Evolutionary conservation across 371 early-diverging fungal genomes (phyloP), one percentile per base, ranked within the genome.

Genomic region (Mucor saturninus): DNA sequence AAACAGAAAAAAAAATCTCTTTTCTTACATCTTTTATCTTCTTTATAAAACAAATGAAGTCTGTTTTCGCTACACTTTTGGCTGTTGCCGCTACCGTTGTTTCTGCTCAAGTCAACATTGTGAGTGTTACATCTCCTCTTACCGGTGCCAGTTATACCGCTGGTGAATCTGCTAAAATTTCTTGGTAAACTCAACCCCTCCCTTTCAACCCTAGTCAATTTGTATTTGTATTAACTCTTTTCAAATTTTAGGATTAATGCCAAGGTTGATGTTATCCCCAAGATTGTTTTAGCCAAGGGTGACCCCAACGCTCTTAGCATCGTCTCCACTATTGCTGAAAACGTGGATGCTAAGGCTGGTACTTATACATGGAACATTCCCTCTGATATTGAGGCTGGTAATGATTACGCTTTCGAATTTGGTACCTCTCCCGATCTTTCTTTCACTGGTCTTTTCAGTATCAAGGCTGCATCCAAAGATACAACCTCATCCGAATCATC

Each of bases 61-160:
- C 69, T 39, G 45, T 69, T 61, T 39, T 61, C 38, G 46, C 76
- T 45, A 76, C 74, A 26, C 64, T 74, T 50, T 67, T 65, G 54
- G 69, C 67, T 35, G 30, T 76, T 38, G 75, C 68, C 57, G 40
- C 64, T 55, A 31, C 71, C 29, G 64, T 50, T 48, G 74, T 70
- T 49, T 68, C 74, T 64, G 74, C 74, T 56, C 64, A 71, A 45
- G 26, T 28, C 8, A 62, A 58, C 58, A 72, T 74, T 54, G 54
- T 75, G 15, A 74, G 71, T 39, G 58, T 75, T 52, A 77, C 77
- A 29, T 62, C 72, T 40, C 75, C 77, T 63, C 65, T 75, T 28
- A 39, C 39, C 0, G 77, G 76, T 21, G 64, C 75, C 29, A 64
- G 64, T 39, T 74, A 65, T 59, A 72, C 66, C 32, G 80, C 76